Base-by-base conservation (phyloP, 1,139 yeast species). In the Suhomyces bribrorum region DNA sequence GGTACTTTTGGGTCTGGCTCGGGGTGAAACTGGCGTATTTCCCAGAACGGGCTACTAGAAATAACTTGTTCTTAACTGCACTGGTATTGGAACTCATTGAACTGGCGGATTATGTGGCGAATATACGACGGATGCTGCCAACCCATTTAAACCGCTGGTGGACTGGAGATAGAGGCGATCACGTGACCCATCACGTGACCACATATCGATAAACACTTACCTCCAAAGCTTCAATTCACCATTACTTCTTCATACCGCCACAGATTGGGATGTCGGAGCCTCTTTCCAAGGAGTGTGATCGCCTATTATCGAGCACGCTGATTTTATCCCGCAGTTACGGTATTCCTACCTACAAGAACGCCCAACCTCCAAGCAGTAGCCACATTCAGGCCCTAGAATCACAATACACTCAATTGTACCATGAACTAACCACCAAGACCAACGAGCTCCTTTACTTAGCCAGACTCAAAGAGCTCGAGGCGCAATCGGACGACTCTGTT, bases 361-460 rank as follows among this genome's bases (percentile, higher is more conserved):
- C 15, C 3, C 13, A 25, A 7, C 16, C 14, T 3, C 33, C 27
- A 9, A 30, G 24, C 8, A 34, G 16, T 12, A 16, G 30, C 4
- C 37, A 37, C 14, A 44, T 53, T 9, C 40, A 39, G 28, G 38
- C 32, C 18, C 39, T 58, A 36, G 65, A 60, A 44, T 25, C 39
- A 5, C 47, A 59, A 33, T 66, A 66, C 40, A 49, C 46, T 26
- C 32, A 43, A 5, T 41, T 54, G 7, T 57, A 62, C 40, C 31
- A 42, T 6, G 48, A 55, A 24, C 47, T 68, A 14, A 52, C 56
- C 14, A 41, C 43, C 7, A 59, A 59, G 34, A 40, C 69, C 20
- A 57, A 67, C 43, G 40, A 49, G 11, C 46, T 71, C n/a, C 52
- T 67, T 7, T 67, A 64, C 41, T 44, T 61, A 35, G 59, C 62